Evolutionary conservation across 306 rosid species (phyloP), one percentile per base, ranked within the genome.

Genomic region (Crotalaria pallida): DNA sequence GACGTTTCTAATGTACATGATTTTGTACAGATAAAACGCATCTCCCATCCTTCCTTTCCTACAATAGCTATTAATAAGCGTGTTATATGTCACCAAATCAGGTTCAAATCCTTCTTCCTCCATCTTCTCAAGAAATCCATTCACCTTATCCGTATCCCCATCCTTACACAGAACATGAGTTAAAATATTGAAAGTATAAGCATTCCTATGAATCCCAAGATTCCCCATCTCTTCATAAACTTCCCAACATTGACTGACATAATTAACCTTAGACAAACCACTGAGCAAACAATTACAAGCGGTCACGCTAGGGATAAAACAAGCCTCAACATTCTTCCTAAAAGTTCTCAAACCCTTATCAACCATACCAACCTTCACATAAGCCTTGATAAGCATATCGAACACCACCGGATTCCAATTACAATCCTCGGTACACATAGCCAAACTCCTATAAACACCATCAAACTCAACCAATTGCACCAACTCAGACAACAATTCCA

Each of bases 91-190:
- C 48, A 93, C 96, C 0, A 85, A 67, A 36, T 93, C 92, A 1
- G 98, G 97, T 51, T 86, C 92, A 80, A 90, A 93, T 7, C 98
- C 97, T 72, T 90, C 96, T 52, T 90, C 97, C 71, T 93, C 98
- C 94, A 93, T 93, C 72, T 82, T 90, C 50, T 93, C 97, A 49
- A 93, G 31, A 70, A 93, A 93, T 10, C 75, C 89, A 5, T 84
- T 87, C 67, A 90, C 92, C 86, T 87, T 90, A 65, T 87, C 75
- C 7, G 80, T 74, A 78, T 90, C 89, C 13, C 89, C 84, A 10
- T 73, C 36, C 6, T 31, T 31, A 8, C 98, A 90, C 81, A 93
- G 68, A 77, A 85, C 86, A 84, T 85, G 81, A 2, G 88, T 88
- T 82, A 93, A 81, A 68, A 88, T 87, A 58, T 93, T 90, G 73